Base-by-base conservation (phyloP, 2,329 filamentous ascomycete genomes). In the Cordyceps farinosa region DNA sequence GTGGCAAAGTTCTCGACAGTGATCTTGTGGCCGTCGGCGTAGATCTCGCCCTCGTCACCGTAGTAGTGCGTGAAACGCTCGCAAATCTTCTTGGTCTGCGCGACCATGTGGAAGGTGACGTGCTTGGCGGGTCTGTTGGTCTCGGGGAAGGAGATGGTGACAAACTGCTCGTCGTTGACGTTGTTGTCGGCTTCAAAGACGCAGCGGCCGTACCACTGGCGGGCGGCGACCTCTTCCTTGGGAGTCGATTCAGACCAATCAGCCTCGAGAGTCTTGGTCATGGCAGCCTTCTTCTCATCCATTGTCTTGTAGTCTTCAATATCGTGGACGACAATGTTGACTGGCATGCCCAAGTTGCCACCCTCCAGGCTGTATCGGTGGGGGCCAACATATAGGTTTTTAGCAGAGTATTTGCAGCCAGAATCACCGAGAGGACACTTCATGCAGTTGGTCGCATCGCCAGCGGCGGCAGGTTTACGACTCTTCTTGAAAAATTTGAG, bases 101-200 rank as follows among this genome's bases (percentile, higher is more conserved):
- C 92, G 2, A 94, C 89, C 94, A 98, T 97, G 76, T 98, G 94
- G 73, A 98, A 90, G 2, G 87, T 87, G 1, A 93, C 94, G 17
- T 89, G 92, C 78, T 98, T 98, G 50, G 91, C 86, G 2, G 86
- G 86, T 30, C 87, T 80, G 53, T 64, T 65, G n/a, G 70, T 69
- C 64, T 96, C 91, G 13, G 92, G 89, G 92, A 94, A 98, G 4
- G 84, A 87, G 59, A 98, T 86, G 0, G 90, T 94, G 27, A 98
- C 95, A 32, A 89, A 84, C 74, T 98, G 94, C 70, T 98, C 92
- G 74, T 99, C 95, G 70, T 88, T 91, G 48, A 98, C 95, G 70
- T 96, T 88, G 76, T 98, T 99, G 76, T 96, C 92, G 5, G 88
- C 82, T 73, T 97, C 95, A 77, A 88, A 98, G 1, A 98, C 95